Evolutionary conservation across 2,329 filamentous ascomycete genomes (phyloP), one percentile per base, ranked within the genome.

Genomic region (Monilinia aucupariae): DNA sequence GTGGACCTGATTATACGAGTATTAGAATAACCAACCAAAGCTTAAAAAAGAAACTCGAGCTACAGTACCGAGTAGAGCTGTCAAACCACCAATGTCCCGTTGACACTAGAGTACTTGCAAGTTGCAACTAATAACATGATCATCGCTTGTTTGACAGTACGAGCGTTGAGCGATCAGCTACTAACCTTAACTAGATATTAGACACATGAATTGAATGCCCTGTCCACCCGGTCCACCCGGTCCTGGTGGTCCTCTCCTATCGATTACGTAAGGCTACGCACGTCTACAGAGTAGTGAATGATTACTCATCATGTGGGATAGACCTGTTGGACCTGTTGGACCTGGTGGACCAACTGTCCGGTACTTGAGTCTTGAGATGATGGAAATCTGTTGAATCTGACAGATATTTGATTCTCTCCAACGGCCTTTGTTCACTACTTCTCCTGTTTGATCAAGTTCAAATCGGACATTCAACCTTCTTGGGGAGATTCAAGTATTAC

Each of bases 341-440:
- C n/a, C n/a, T n/a, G n/a, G n/a, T n/a, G n/a, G n/a, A n/a, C n/a
- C n/a, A n/a, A n/a, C n/a, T 55, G 52, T 43, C 37, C 52, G 52
- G 52, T 55, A 55, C 9, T 55, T 55, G 52, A 30, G 22, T n/a
- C n/a, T n/a, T n/a, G n/a, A n/a, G n/a, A 43, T 43, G 37, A 43
- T 55, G 37, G n/a, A 41, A 41, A 25, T 3, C 17, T 41, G 32
- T 25, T 53, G 50, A 22, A 41, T 54, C 8, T 41, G 34, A 41
- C n/a, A n/a, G 13, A 8, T 22, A 6, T 22, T 37, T 10, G 30
- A 17, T 53, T 55, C 25, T 30, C 52, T 43, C 22, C 37, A 55
- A 30, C 52, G 25, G 52, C 39, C 43, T 55, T 41, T 10, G 15
- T n/a, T 15, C n/a, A n/a, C n/a, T 8, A 41, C 30, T 41, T 13